Evolutionary conservation across 2,329 filamentous ascomycete species (phyloP), one percentile per base, ranked within the genome.

Genomic region (Clonostachys sp.): DNA sequence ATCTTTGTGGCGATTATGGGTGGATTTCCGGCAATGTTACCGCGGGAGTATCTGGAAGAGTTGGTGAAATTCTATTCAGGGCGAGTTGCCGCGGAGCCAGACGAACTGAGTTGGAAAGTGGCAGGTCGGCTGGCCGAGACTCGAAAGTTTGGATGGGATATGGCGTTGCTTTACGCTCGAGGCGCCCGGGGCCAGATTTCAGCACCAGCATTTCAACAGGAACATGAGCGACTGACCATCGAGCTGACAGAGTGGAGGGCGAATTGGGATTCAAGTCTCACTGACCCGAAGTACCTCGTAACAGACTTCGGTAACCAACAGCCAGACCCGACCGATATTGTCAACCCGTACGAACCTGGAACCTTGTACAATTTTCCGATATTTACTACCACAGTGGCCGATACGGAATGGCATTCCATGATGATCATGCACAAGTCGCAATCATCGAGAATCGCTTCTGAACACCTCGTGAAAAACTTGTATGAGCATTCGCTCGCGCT

Each of bases 1-100:
- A 77, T 91, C 10, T 88, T 91, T 48, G 84, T 89, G 6, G 87
- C 88, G 2, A 79, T 96, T 51, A 84, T 96, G 75, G 88, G 88
- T 20, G 87, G 88, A 2, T 87, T 87, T 54, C 83, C 85, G 55
- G 84, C 88, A 1, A 79, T 84, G 3, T 73, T 97, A 13, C 77
- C 84, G 7, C 79, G 83, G 42, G 84, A 90, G 50, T 97, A 91
- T 91, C 91, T 92, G 58, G 72, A 77, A 3, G 71, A 75, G 8
- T 78, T 81, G 47, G 74, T 85, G 41, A 72, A 83, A 4, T 86
- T 81, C 60, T 87, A 85, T 58, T 69, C 73, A 36, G 68, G 77
- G 18, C 82, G 86, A 57, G 73, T 77, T 3, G 65, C 72, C 12
- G 67, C 74, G 3, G 73, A 86, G 34, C 87, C 89, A 0, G 67